Evolutionary conservation across 2,329 filamentous ascomycete genomes (phyloP).

Genomic region (Ambrosiella xylebori): DNA sequence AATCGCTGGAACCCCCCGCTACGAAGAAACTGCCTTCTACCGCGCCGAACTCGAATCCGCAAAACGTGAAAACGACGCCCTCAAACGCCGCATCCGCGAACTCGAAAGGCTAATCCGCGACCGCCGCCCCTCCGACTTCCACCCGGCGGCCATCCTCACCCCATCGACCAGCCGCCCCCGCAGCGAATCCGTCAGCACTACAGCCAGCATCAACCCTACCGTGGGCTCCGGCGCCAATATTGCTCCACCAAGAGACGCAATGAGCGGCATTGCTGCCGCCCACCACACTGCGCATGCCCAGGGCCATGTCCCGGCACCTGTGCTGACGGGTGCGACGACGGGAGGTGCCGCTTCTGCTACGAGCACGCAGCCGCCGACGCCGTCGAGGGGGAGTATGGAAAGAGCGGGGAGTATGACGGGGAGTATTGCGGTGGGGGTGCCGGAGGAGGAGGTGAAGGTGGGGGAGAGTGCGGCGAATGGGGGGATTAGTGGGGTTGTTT

Average conservation of each 20-base stretch:
- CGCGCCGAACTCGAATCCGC: conserved; percentile 42
- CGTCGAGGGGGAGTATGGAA: conserved; percentile 25
- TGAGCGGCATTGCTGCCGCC: conserved; percentile 1
- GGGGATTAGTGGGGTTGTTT: conserved; percentile 16
- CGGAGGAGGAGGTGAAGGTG: conserved; percentile 42
- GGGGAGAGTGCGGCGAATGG: conserved; percentile 44
- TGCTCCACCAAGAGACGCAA: conserved; percentile 12
- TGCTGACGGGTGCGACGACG: conserved; percentile 1
- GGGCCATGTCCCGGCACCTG: neutral
- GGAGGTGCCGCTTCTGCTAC: conserved; percentile 17
- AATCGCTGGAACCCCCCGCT: conserved; percentile 39
- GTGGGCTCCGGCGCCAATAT: conserved; percentile 18
- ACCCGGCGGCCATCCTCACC: conserved; percentile 6
- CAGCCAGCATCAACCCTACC: conserved; percentile 24
- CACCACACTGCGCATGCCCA: conserved; percentile 1
- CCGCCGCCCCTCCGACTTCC: conserved; percentile 27
- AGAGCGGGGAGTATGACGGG: conserved; percentile 27
- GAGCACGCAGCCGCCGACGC: conserved; percentile 15
- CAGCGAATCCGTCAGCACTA: conserved; percentile 36
- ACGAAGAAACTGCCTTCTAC: conserved; percentile 45
- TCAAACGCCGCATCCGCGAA: conserved; percentile 45
- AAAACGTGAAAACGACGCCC: conserved; percentile 45
- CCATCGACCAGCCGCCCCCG: conserved; percentile 26
- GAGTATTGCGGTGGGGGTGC: conserved; percentile 35
- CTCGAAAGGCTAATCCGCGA: conserved; percentile 39